Evolutionary conservation across 768 basidiomycete genomes (phyloP).

Genomic region (Lentinus tigrinus): DNA sequence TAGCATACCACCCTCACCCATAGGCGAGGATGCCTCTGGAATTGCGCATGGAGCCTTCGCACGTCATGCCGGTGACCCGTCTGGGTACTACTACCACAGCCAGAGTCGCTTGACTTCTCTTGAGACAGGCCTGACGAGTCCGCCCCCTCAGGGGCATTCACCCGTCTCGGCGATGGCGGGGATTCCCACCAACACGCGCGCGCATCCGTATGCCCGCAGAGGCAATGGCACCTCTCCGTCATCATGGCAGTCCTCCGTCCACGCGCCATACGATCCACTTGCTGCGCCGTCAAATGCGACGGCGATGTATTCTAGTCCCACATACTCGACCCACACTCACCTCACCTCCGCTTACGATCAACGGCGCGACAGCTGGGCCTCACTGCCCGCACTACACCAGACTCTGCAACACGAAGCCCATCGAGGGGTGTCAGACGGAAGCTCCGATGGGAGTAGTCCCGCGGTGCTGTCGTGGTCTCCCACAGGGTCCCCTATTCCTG

Average conservation of each 20-base stretch:
- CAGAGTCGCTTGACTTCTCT: slow-evolving; percentile 8
- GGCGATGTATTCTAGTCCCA: slow-evolving; percentile 7
- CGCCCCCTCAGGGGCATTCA: slow-evolving; percentile 4
- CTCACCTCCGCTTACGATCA: slow-evolving; percentile 15
- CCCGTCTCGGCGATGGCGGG: slow-evolving; percentile 6
- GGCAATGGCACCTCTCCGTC: slow-evolving; percentile 7
- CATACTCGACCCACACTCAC: slow-evolving; percentile 2
- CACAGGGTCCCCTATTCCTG: slow-evolving; percentile 13
- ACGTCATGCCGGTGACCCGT: slow-evolving; percentile 11
- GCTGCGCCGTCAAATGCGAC: slow-evolving; percentile 3
- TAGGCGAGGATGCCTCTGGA: slow-evolving; percentile 24
- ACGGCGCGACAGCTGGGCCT: slow-evolving; percentile 15
- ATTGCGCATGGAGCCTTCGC: slow-evolving; percentile 19
- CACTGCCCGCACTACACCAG: slow-evolving; percentile 9
- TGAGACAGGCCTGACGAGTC: slow-evolving; percentile 4
- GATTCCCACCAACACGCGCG: slow-evolving; percentile 3
- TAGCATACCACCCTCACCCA: slow-evolving; percentile 5
- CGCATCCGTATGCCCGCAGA: slow-evolving; percentile 14
- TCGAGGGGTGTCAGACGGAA: slow-evolving; percentile 12
- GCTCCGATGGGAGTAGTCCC: slow-evolving; percentile 11
- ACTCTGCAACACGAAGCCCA: slow-evolving; percentile 12
- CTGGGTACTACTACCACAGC: slow-evolving; percentile 12
- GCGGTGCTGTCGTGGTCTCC: slow-evolving; percentile 18
- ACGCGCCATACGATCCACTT: slow-evolving; percentile 7
- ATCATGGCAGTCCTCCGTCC: slow-evolving; percentile 3